Evolutionary conservation across 106 monocot species (phyloP), one percentile per base, ranked within the genome.

Genomic region (Ottelia alismoides): DNA sequence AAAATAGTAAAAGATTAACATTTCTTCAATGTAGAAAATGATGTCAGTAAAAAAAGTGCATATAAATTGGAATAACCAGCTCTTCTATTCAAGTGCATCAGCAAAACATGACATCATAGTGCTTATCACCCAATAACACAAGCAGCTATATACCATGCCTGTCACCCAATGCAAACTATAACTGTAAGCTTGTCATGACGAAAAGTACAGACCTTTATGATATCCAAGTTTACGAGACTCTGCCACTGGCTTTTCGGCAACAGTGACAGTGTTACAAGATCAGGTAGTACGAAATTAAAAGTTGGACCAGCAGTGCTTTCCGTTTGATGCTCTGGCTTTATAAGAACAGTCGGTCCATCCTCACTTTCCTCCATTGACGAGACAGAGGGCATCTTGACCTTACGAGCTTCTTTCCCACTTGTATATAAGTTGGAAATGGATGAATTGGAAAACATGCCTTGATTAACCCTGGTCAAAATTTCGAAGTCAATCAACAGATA

Each of bases 231-330:
- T 47, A 82, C 80, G 25, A 98, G 67, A 54, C 70, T 85, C 66
- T 90, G 98, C 98, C 98, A 98, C 64, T 98, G 98, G 64, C 98
- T 98, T 64, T 60, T 98, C 3, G 98, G 98, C 58, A 98, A 90
- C 75, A 98, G 67, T 18, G 98, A 98, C 30, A 98, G 90, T 20
- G 98, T 98, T 45, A 98, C 61, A 30, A 98, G 70, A 62, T 90
- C 79, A 26, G 98, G 90, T 50, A 98, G 77, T 69, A 79, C 85
- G 25, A 64, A 43, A 56, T 62, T 50, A 31, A 70, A 35, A 63
- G 56, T 45, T 23, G 70, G 26, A 23, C 53, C 30, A 45, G 58
- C 20, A n/a, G 52, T 52, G 40, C 25, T 50, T 44, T 55, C 70
- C 22, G 25, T 54, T 30, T 55, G n/a, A 30, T 35, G 4, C 57